phyloP scores from a whole-genome alignment of 2,329 filamentous ascomycete species.

The Alternaria hordeiaustralica region DNA sequence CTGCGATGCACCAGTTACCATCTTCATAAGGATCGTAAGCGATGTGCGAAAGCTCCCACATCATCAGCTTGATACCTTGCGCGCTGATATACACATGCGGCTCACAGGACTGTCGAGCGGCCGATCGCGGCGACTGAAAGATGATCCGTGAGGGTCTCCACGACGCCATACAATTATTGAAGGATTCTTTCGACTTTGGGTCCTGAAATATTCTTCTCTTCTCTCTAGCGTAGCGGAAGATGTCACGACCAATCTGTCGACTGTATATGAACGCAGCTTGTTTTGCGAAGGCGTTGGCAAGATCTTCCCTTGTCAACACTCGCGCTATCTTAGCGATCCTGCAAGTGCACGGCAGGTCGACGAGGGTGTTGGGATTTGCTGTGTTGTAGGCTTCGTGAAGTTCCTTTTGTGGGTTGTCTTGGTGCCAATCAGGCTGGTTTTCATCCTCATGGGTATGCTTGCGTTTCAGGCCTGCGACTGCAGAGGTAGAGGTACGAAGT shows the following conservation, averaged over 20 bases:
- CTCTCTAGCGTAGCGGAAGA: background rate
- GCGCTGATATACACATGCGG: background rate
- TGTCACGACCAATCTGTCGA: background rate
- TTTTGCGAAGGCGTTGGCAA: background rate
- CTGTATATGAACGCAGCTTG: slow-evolving; percentile 1
- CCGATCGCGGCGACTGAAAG: background rate
- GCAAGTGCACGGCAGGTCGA: background rate
- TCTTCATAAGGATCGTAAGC: background rate
- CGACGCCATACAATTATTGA: background rate
- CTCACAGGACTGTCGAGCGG: background rate
- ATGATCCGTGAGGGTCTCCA: background rate
- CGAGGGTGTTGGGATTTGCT: background rate
- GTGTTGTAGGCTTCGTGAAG: background rate
- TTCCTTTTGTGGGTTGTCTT: background rate
- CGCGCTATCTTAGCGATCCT: background rate
- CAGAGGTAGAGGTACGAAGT: no score
- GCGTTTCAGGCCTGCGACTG: background rate
- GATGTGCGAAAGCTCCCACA: background rate
- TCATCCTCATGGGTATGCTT: slow-evolving; percentile 3
- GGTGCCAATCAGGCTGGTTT: background rate
- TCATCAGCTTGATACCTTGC: background rate
- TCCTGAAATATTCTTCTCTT: background rate
- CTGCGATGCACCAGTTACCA: background rate
- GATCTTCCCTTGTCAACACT: background rate
- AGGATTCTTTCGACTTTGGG: background rate